Base-by-base conservation (phyloP, 176 grass and related monocot genomes). In the Juncus effusus region DNA sequence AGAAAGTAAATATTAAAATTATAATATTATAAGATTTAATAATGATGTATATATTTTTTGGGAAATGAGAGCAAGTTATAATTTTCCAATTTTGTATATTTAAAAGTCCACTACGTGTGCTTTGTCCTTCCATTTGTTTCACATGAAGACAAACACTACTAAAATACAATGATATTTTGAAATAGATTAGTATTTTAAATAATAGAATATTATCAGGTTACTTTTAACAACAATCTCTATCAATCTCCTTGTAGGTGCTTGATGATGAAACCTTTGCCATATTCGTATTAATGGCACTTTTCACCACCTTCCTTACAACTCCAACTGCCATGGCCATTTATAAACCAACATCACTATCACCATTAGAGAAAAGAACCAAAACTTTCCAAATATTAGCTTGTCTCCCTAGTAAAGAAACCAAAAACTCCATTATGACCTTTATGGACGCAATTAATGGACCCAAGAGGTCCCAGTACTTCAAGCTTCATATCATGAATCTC, bases 281-380 rank as follows among this genome's bases (percentile, higher is more conserved):
- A 78, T 42, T 91, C 58, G 80, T 91, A 5, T 73, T 91, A 69
- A 90, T 90, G 87, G 87, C 87, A 2, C 54, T 90, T 7, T 83
- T 90, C 80, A 90, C 87, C 35, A 90, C 87, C 12, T 83, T 90
- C 76, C 80, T 90, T 60, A 90, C 83, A 0, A 90, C 87, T 14
- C 83, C 87, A 2, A 56, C 83, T 70, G 83, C 86, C 77, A 86
- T 86, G 79, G 80, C 77, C 13, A 42, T 90, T 37, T 90, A 90
- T 80, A 91, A 91, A 61, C 84, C 84, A 0, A 69, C 88, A 79
- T 69, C 88, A 61, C 88, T 3, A 70, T 87, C 6, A 68, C 78
- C 19, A 3, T 44, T 36, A 10, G 50, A 10, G 16, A 71, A 84
- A 54, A 67, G 40, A 0, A 60, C 60, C 28, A 58, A 73, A 40